Base-by-base conservation (phyloP, 2,329 filamentous ascomycete species). In the Thielaviopsis punctulata region DNA sequence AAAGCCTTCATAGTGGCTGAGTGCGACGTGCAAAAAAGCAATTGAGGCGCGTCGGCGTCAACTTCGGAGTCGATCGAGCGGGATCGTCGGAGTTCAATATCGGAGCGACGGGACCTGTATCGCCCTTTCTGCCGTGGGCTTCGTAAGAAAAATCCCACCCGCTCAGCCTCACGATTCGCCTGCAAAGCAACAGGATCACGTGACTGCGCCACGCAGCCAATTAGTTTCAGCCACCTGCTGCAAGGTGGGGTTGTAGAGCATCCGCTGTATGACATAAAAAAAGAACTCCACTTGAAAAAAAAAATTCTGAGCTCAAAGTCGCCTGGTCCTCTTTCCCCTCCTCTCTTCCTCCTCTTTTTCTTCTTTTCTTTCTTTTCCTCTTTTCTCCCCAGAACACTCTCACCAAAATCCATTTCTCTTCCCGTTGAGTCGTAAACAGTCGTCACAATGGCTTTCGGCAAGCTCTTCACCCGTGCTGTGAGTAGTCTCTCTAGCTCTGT, bases 371-470 rank as follows among this genome's bases (percentile, higher is more conserved):
- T 54, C 54, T 56, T 51, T 57, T 41, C 60, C 61, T 60, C 56
- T 61, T 58, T 60, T 61, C 57, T 58, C 58, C 51, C 49, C 45
- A 56, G 58, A 59, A 59, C 48, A 58, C 57, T 56, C 58, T 58
- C 55, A 56, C 56, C 56, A 52, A 53, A 53, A 59, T 57, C 54
- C 52, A 57, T 52, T 52, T 45, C 45, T 47, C 44, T 39, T 50
- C 53, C 47, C 46, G n/a, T 52, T 50, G 46, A 56, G 49, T 54
- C 49, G 53, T 52, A 51, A 53, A 53, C 52, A 51, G 46, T 63
- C 65, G 64, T 68, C 74, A 86, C 78, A 69, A 93, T 94, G 84
- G 77, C 86, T 68, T 96, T 98, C 79, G 92, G 92, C 75, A 98
- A 94, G 77, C 80, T 98, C 66, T 96, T 92, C 80, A 85, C 84